Evolutionary conservation across 768 basidiomycete species (phyloP), one percentile per base, ranked within the genome.

Genomic region (Xanthoconium stramineum): DNA sequence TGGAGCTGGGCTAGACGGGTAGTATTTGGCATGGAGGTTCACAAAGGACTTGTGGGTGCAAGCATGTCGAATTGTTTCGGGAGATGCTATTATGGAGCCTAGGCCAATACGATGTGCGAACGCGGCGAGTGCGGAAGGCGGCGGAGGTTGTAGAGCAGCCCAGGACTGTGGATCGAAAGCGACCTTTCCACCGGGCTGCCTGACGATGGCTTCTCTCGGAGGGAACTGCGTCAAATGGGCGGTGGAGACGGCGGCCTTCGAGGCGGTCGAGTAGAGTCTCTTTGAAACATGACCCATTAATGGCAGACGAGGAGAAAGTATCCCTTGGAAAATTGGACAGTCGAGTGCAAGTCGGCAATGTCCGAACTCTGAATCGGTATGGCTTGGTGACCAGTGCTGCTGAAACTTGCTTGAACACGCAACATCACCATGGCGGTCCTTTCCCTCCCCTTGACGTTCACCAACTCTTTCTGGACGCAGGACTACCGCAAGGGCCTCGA

Each of bases 391-490:
- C 39, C 9, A 24, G 24, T 24, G 13, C 49, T 12, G 13, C 38
- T 8, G 20, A 17, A 50, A 28, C 24, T 24, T 24, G 24, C 51
- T 60, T 52, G 40, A 52, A 57, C 69, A 50, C 61, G 45, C 60
- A 59, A 44, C 55, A 33, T 35, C 39, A 38, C 47, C 67, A 94
- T 95, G 94, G 88, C 92, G 59, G 88, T 91, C 61, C 75, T 96
- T 59, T 90, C 92, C 43, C 83, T 95, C 66, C 94, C 94, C n/a
- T 78, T 92, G 56, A 82, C 82, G 15, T 97, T 97, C 70, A 84
- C 80, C 53, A 95, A 96, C 71, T 94, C 93, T 32, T 97, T 97
- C 77, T 97, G 94, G 94, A 83, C 93, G 15, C 88, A 91, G 70
- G 92, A 94, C 75, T 94, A 92, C 68, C 80, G 91, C 44, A 82